A percentile compares a stretch with the other conserved stretches of the same genome.
Conservation (phyloP, 2,329 filamentous ascomycete genomes). For the Albophoma yamanashiensis region DNA sequence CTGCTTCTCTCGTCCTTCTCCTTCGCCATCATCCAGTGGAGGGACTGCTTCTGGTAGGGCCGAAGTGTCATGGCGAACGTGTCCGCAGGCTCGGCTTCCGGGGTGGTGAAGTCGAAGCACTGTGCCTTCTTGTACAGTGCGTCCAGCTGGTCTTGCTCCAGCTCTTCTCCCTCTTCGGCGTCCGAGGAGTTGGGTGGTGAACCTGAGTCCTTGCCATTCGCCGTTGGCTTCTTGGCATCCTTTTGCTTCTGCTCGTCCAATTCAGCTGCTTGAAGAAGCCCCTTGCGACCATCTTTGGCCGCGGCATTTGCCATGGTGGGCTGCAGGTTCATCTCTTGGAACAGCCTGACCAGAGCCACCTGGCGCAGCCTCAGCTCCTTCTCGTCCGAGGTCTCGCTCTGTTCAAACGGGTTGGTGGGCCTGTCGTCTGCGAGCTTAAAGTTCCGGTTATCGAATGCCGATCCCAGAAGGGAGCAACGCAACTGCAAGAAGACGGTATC, state of each 20-base stretch:
- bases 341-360: slow-evolving; percentile 76
- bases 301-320: slow-evolving; percentile 68
- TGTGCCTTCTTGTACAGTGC: slow-evolving; percentile 91
- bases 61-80: slow-evolving; percentile 77
- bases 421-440: slow-evolving; percentile 60
- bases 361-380: slow-evolving; percentile 74
- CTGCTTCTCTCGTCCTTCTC: slow-evolving; percentile 68
- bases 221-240: slow-evolving; percentile 28
- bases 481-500: slow-evolving; percentile 93
- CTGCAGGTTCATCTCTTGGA: slow-evolving; percentile 77
- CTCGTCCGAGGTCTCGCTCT: slow-evolving; percentile 78
- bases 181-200: slow-evolving; percentile 53
- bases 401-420: slow-evolving; percentile 65
- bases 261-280: slow-evolving; percentile 77
- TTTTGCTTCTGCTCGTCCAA: slow-evolving; percentile 67
- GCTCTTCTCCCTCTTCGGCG: slow-evolving; percentile 74
- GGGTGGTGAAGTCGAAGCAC: slow-evolving; percentile 89
- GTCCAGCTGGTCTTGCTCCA: slow-evolving; percentile 93
- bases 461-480: slow-evolving; percentile 61
- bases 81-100: slow-evolving; percentile 70
- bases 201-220: slow-evolving; percentile 18
- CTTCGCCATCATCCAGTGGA: slow-evolving; percentile 94
- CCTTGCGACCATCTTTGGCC: slow-evolving; percentile 71
- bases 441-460: slow-evolving; percentile 55
- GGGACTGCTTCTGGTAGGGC: slow-evolving; percentile 88